Evolutionary conservation across 2,329 filamentous ascomycete genomes (phyloP).

Genomic region (Trichoderma brevicompactum): DNA sequence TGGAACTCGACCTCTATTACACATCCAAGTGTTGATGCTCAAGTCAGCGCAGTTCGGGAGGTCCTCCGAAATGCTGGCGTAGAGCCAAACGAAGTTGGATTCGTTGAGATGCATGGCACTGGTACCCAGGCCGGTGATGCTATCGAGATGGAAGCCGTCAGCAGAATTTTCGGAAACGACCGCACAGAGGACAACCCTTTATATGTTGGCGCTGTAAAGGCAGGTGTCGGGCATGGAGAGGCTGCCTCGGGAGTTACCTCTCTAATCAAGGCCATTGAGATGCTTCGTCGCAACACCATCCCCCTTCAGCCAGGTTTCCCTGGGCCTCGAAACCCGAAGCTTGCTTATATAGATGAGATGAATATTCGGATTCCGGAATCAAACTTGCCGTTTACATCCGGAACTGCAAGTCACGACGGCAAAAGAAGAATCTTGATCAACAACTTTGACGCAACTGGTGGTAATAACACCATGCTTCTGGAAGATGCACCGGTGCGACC

Average conservation of each 20-base stretch:
- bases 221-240: too few species aligned
- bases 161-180: constrained; percentile 51
- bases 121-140: constrained; percentile 87
- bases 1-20: constrained; percentile 73
- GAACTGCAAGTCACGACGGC: too few species aligned
- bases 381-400: too few species aligned
- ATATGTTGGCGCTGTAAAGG: too few species aligned
- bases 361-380: too few species aligned
- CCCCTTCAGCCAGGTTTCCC: too few species aligned
- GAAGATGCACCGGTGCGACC: constrained; percentile 68
- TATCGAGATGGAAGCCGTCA: constrained; percentile 80
- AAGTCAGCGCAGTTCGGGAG: constrained; percentile 63
- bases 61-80: constrained; percentile 74
- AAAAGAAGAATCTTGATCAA: constrained; percentile 44
- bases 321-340: too few species aligned
- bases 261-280: too few species aligned
- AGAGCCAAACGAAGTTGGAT: constrained; percentile 77
- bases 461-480: constrained; percentile 65
- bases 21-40: constrained; percentile 66
- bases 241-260: too few species aligned
- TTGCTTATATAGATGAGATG: too few species aligned
- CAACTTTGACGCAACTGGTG: constrained; percentile 59
- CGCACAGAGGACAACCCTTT: too few species aligned
- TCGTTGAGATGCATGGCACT: constrained; percentile 91
- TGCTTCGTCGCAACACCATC: too few species aligned